These are phyloP conservation scores for Fraxinus sp. DNA, from an alignment of 305 asterid species.

Conservation along the genomic window DNA sequence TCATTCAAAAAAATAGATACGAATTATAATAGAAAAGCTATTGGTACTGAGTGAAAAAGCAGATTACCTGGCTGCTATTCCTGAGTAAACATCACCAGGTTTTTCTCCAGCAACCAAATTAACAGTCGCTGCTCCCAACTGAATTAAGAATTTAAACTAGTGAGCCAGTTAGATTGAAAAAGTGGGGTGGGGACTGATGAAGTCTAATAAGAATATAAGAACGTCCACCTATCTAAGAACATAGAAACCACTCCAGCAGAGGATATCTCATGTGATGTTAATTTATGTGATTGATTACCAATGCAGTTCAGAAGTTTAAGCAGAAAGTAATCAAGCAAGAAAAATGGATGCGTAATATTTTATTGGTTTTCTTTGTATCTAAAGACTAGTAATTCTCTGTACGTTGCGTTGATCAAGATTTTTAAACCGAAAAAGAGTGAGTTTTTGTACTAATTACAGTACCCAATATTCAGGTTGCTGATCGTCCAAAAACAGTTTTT, in stretches of 20 bases:
- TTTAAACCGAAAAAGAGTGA: not conserved
- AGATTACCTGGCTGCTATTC: conserved; percentile 84
- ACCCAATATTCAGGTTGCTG: not conserved
- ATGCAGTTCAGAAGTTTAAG: not conserved
- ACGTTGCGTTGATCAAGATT: not conserved
- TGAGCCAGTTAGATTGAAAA: not conserved
- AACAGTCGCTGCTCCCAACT: conserved; percentile 94
- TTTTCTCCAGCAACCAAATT: conserved; percentile 90
- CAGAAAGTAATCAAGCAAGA: conserved; percentile 4
- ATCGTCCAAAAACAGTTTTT: not conserved
- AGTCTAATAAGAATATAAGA: conserved; percentile 11
- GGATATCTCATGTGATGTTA: conserved; percentile 1
- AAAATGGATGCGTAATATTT: not conserved
- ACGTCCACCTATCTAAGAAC: conserved; percentile 8
- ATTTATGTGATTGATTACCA: not conserved
- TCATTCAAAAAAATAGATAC: conserved; percentile 1
- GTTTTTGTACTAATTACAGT: conserved; percentile 14
- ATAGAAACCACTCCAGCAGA: not conserved
- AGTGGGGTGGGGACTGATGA: not conserved
- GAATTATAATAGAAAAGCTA: not conserved
- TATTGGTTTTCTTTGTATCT: not conserved
- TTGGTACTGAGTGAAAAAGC: conserved; percentile 9
- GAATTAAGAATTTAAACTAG: conserved; percentile 31
- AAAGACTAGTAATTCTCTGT: not conserved
- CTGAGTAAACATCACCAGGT: conserved; percentile 96